Conservation (phyloP, 768 basidiomycete genomes). For the Rhizopogon rudus region DNA sequence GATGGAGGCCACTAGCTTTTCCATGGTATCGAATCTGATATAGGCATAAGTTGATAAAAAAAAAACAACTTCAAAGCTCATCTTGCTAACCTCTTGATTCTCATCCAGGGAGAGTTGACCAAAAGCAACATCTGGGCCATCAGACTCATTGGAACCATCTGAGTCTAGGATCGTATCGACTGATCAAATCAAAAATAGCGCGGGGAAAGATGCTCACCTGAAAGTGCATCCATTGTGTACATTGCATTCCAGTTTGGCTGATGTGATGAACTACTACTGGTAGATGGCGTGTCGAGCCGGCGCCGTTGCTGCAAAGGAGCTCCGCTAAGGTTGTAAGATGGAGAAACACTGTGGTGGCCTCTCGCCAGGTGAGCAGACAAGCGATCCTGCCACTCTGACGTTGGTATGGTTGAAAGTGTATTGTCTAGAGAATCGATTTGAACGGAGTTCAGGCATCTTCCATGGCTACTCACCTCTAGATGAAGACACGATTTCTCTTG, state of each 20-base stretch:
- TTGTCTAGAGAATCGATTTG: slow-evolving; percentile 37
- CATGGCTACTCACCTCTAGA: slow-evolving; percentile 39
- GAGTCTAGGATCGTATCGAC: slow-evolving; percentile 23
- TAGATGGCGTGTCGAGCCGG: slow-evolving; percentile 30
- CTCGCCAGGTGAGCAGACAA: slow-evolving; percentile 51
- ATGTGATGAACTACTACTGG: slow-evolving; percentile 6
- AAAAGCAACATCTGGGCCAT: slow-evolving; percentile 50
- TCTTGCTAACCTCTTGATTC: slow-evolving; percentile 56
- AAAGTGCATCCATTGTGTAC: slow-evolving; percentile 49
- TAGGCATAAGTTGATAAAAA: neutral
- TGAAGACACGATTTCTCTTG: slow-evolving; percentile 78
- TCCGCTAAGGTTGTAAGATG: slow-evolving; percentile 23
- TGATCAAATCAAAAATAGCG: slow-evolving; percentile 14
- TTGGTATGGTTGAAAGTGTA: slow-evolving; percentile 57
- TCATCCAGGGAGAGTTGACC: slow-evolving; percentile 74
- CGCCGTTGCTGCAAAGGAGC: slow-evolving; percentile 42
- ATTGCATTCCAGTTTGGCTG: slow-evolving; percentile 53
- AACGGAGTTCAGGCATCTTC: slow-evolving; percentile 1
- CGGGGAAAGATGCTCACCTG: slow-evolving; percentile 18
- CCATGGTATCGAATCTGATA: slow-evolving; percentile 83
- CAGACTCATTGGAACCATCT: slow-evolving; percentile 33
- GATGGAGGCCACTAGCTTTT: slow-evolving; percentile 67
- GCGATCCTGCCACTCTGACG: slow-evolving; percentile 75
- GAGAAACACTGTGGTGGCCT: slow-evolving; percentile 10
- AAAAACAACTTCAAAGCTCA: neutral